A percentile compares a stretch with the other conserved stretches of the same genome.
Conservation (phyloP, 2,329 filamentous ascomycete genomes). For the Aureobasidium leucospermi region DNA sequence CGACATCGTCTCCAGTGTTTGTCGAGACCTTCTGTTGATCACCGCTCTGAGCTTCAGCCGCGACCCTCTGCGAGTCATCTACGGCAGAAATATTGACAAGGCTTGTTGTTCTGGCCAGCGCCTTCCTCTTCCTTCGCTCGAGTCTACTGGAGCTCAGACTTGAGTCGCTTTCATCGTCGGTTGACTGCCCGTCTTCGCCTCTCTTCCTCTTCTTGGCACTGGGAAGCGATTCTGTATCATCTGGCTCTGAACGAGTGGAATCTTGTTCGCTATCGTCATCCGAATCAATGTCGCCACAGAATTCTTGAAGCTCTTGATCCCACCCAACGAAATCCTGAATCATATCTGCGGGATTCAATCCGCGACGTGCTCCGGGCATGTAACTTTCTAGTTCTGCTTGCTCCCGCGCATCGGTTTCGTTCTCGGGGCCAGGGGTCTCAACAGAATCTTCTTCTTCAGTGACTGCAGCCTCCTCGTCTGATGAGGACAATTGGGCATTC, state of each 20-base stretch:
- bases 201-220: conserved; percentile 26
- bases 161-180: conserved; percentile 33
- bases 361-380: conserved; percentile 37
- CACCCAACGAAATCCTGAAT: conserved; percentile 37
- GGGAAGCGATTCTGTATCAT: conserved; percentile 19
- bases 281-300: conserved; percentile 50
- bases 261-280: conserved; percentile 40
- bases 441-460: conserved; percentile 30
- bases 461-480: conserved; percentile 38
- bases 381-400: conserved; percentile 36
- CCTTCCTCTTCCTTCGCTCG: conserved; percentile 42
- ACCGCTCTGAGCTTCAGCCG: conserved; percentile 31
- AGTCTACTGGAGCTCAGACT: conserved; percentile 31
- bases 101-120: conserved; percentile 39
- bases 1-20: conserved; percentile 30
- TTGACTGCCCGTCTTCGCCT: conserved; percentile 29
- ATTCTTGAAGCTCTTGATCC: conserved; percentile 69
- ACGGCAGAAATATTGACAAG: conserved; percentile 35
- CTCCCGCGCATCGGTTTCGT: conserved; percentile 18
- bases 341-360: conserved; percentile 24
- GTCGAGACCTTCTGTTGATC: conserved; percentile 29
- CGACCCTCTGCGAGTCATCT: conserved; percentile 25
- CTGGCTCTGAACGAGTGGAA: conserved; percentile 23
- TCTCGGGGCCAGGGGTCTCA: conserved; percentile 14
- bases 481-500: conserved; percentile 32